Percentiles rank a stretch among this genome's conserved stretches.
Conservation (phyloP, 495 filamentous ascomycete species). For the Cercophora sp. region DNA sequence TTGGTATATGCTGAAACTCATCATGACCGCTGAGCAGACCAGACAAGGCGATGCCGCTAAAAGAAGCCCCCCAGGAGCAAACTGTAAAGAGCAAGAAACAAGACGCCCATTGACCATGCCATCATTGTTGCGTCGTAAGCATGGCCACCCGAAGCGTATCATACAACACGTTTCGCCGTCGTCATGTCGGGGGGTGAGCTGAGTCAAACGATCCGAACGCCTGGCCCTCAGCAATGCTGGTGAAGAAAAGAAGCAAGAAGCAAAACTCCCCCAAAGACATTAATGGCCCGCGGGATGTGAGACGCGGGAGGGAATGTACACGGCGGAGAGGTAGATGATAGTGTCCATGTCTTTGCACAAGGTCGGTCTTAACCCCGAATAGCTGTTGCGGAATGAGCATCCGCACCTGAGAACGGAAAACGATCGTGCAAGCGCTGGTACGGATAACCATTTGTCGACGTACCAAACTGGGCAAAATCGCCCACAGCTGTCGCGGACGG, state of each 20-base stretch:
- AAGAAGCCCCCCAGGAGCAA: no score
- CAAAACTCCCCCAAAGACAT: background rate
- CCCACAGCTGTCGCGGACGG: slow-evolving; percentile 23
- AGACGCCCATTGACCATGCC: no score
- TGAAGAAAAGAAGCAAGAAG: background rate
- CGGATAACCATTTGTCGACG: slow-evolving; percentile 33
- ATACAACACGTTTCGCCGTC: no score
- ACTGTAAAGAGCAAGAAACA: no score
- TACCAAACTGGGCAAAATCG: slow-evolving; percentile 32
- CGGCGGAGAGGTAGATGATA: background rate
- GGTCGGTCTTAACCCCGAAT: slow-evolving; percentile 24
- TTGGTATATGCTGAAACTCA: background rate
- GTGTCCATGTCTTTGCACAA: background rate
- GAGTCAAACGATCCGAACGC: background rate
- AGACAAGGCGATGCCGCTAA: no score
- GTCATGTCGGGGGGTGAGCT: background rate
- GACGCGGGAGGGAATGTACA: background rate
- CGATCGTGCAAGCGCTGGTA: slow-evolving; percentile 35
- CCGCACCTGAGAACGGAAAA: slow-evolving; percentile 35
- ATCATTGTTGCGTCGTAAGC: no score
- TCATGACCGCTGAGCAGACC: no score
- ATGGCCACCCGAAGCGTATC: no score
- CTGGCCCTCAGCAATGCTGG: background rate
- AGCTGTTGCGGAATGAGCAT: slow-evolving; percentile 39
- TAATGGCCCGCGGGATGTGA: background rate